These are phyloP conservation scores for Ustilago vetiveriae DNA, from an alignment of 1,284 basidiomycete genomes.

Conservation along the genomic window DNA sequence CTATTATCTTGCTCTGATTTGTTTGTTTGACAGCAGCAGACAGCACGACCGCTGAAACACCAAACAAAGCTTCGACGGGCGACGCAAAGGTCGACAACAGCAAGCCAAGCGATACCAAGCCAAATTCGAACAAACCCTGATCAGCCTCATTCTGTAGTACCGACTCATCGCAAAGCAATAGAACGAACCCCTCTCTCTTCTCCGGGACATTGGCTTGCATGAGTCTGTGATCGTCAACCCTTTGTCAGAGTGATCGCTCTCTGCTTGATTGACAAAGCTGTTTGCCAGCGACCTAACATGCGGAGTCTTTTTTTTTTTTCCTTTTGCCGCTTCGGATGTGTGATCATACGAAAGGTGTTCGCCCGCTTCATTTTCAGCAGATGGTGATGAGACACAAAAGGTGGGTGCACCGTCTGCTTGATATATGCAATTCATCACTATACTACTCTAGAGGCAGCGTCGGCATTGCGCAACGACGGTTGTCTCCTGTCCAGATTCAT, in stretches of 20 bases:
- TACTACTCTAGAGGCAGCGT: too few relatives aligned
- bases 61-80: constrained; percentile 3
- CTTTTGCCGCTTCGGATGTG: background rate
- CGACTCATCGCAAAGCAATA: too few relatives aligned
- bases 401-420: too few relatives aligned
- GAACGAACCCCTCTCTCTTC: too few relatives aligned
- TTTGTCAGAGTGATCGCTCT: background rate
- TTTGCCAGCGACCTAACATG: background rate
- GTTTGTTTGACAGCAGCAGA: background rate
- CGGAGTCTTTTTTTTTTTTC: too few relatives aligned
- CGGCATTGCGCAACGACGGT: too few relatives aligned
- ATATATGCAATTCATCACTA: too few relatives aligned
- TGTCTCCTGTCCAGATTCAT: too few relatives aligned
- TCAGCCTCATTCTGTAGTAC: too few relatives aligned
- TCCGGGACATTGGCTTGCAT: background rate
- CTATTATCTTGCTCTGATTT: background rate
- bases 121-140: constrained; percentile 10
- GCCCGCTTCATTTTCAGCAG: too few relatives aligned
- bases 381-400: too few relatives aligned
- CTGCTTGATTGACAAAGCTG: too few relatives aligned
- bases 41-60: constrained; percentile 1
- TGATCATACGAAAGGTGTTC: background rate
- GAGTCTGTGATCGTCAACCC: background rate
- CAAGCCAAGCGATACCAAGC: constrained; percentile 6
- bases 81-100: constrained; percentile 5